Base-by-base conservation (phyloP, 2,329 filamentous ascomycete genomes). In the Pseudocercospora crystallina region DNA sequence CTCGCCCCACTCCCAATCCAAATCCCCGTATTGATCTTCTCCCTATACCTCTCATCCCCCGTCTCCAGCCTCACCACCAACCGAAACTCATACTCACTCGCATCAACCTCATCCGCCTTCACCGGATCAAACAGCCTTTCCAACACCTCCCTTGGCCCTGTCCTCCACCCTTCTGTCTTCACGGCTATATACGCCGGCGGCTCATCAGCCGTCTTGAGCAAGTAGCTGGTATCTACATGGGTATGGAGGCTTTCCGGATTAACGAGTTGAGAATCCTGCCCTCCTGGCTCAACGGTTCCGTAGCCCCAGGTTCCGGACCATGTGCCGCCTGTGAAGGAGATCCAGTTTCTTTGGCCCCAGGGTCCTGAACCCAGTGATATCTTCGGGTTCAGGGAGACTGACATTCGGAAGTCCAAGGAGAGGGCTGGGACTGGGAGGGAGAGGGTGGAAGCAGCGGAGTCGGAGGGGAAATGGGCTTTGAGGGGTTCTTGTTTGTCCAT, bases 291-390 rank as follows among this genome's bases (percentile, higher is more conserved):
- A 5, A 79, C 70, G 45, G 76, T 73, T 20, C 76, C 76, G 59
- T 76, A 76, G 10, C 75, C 76, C 75, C 75, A 79, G 65, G 74
- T 65, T 42, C 76, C 76, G 40, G 74, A 74, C 76, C 76, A 79
- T 57, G 77, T 72, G 10, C 76, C 76, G 47, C 75, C 75, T 32
- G 76, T 65, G 56, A 76, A 77, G 32, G 73, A 75, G 38, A 79
- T 71, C 76, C 76, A 79, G 54, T 78, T 75, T 35, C 76, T 65
- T 47, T 76, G 69, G n/a, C 76, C 76, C 70, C 73, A 77, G 31
- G 77, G 66, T 32, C 71, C 70, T 14, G 65, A 65, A 3, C 76
- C 76, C 12, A 78, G 70, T 2, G 68, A 64, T 13, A 79, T 73
- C 51, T 73, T 73, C 2, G 76, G 76, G 56, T 79, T 78, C 60